Base-by-base conservation (phyloP, 345 rosid species). In the Corymbia maculata region DNA sequence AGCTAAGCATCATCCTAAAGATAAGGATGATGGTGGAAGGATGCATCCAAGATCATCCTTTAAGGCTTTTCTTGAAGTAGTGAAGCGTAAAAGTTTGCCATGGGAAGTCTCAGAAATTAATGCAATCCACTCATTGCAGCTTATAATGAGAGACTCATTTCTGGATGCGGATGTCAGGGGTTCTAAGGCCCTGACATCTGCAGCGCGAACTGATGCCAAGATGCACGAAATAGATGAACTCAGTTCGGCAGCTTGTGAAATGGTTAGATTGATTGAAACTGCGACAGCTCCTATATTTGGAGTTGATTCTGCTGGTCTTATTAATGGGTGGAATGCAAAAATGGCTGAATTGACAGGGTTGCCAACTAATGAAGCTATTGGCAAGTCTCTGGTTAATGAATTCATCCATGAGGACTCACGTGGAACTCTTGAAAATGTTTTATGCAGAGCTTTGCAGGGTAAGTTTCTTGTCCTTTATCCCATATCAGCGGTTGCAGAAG, bases 291-390 rank as follows among this genome's bases (percentile, higher is more conserved):
- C 99, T 21, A 95, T 97, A 28, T 95, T 97, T 70, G 98, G 99
- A 85, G 98, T 95, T 89, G 95, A 97, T 93, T 92, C 94, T 85
- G 88, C 89, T 10, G 98, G 98, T 89, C 92, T 90, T 84, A 90
- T 97, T 85, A 95, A 96, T 90, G 99, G 99, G 36, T 97, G 99
- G 98, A 97, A 95, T 89, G 91, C 93, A 21, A 95, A 96, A 93
- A 88, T 89, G 13, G 94, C 97, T 12, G 98, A 97, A 85, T 90
- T 97, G 92, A 96, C 98, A 9, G 96, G 97, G 45, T 88, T 97
- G 79, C 90, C 88, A 87, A 90, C 94, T 68, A 90, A 89, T 85
- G 94, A 93, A 89, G 99, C 98, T 51, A 94, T 94, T 92, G 95
- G 98, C 55, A 97, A 93, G 88, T 95, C 98, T 57, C 91, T 97